A percentile compares a stretch with the other conserved stretches of the same genome.
Conservation (phyloP, 495 filamentous ascomycete genomes). For the Stereocaulon alpinum region DNA sequence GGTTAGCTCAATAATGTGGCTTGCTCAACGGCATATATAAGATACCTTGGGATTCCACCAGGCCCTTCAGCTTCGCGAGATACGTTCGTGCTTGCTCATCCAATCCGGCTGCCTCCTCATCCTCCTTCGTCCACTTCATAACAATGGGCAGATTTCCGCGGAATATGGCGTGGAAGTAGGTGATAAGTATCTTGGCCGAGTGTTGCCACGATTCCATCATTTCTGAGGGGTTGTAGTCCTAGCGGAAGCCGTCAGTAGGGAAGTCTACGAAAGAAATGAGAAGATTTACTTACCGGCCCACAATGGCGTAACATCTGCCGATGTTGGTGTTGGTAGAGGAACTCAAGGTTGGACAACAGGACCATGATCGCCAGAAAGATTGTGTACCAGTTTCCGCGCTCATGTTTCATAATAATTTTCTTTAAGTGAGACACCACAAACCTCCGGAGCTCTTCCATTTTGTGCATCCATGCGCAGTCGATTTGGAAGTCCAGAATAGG, state of each 20-base stretch:
- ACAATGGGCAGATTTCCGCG: not conserved
- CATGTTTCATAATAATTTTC: not conserved
- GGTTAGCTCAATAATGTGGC: not conserved
- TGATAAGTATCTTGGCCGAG: not conserved
- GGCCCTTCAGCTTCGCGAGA: not conserved
- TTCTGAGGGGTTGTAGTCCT: not conserved
- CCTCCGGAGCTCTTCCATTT: not conserved
- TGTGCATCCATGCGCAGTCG: not conserved
- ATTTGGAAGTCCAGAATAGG: slow-evolving; percentile 6
- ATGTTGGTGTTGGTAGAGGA: not conserved
- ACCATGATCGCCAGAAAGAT: not conserved
- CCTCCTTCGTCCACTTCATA: not conserved
- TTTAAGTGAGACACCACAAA: not conserved
- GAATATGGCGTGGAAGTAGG: not conserved
- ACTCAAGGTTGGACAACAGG: slow-evolving; percentile 6
- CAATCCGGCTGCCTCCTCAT: not conserved
- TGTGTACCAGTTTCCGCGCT: not conserved
- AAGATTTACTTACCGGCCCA: not conserved
- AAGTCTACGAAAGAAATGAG: too few species aligned
- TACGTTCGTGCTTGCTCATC: not conserved
- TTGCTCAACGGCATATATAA: not conserved
- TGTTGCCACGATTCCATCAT: slow-evolving; percentile 2
- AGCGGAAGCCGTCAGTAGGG: not conserved
- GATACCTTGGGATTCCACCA: slow-evolving; percentile 3
- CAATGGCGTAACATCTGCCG: not conserved